Percentiles rank a stretch among this genome's conserved stretches.
phyloP scores from a whole-genome alignment of 768 basidiomycete species.

The Gymnopilus junonius region DNA sequence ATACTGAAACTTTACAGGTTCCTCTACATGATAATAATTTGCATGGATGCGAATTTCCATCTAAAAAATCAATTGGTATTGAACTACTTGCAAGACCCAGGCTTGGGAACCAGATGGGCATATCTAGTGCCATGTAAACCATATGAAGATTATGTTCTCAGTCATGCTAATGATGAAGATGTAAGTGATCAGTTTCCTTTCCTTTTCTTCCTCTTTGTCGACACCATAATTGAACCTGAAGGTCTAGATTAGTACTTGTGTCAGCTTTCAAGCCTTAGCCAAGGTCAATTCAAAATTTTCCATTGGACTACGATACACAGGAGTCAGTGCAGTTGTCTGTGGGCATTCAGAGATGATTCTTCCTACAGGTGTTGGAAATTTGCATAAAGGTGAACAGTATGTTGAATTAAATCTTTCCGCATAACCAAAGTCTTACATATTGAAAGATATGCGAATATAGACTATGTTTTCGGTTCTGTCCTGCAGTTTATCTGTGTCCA shows the following conservation, averaged over 20 bases:
- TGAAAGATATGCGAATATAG: not conserved
- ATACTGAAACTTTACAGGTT: not conserved
- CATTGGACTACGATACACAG: constrained; percentile 24
- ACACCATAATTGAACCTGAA: too few relatives aligned
- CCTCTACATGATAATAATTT: constrained; percentile 1
- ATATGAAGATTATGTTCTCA: constrained; percentile 10
- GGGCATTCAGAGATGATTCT: constrained; percentile 27
- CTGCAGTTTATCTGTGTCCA: not conserved
- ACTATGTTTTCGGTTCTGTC: not conserved
- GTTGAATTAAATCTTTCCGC: not conserved
- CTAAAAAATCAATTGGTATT: constrained; percentile 14
- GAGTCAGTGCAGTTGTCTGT: constrained; percentile 24
- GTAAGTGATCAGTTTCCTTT: constrained; percentile 1
- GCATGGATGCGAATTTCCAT: constrained; percentile 10
- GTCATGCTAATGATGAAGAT: constrained; percentile 9
- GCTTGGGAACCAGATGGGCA: constrained; percentile 12
- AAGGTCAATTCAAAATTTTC: constrained; percentile 23
- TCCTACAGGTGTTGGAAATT: constrained; percentile 30
- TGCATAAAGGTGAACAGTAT: constrained; percentile 36
- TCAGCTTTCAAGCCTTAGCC: constrained; percentile 24
- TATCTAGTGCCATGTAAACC: constrained; percentile 11
- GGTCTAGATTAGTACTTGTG: constrained; percentile 29
- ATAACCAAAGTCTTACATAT: not conserved
- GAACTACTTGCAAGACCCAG: constrained; percentile 14
- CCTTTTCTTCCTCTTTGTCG: too few relatives aligned